Percentiles rank a stretch among this genome's conserved stretches.
Conservation (phyloP, 495 filamentous ascomycete species). For the Neurospora terricola region DNA sequence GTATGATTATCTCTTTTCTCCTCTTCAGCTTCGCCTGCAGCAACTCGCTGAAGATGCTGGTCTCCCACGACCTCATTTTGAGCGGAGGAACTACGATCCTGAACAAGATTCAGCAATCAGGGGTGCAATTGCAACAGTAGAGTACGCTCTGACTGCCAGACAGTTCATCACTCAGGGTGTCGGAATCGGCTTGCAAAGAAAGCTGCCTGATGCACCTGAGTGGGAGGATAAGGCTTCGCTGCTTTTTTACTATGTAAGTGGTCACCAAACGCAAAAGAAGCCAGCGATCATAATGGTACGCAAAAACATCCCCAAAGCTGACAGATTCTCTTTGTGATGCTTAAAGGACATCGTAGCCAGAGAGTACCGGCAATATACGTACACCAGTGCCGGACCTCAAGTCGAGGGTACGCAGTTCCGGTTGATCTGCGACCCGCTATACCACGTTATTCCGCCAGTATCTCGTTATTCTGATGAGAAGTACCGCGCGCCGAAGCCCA, state of each 20-base stretch:
- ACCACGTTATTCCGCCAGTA: neutral
- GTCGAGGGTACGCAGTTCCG: neutral
- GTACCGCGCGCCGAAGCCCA: neutral
- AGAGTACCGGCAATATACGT: neutral
- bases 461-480: neutral
- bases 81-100: too few relatives aligned
- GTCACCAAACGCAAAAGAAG: too few relatives aligned
- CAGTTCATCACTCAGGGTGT: neutral
- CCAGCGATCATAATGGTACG: too few relatives aligned
- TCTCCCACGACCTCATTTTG: too few relatives aligned
- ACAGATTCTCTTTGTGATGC: neutral
- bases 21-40: neutral
- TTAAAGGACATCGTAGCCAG: neutral
- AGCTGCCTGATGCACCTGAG: neutral
- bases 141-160: neutral
- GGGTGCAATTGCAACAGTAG: neutral
- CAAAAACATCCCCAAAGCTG: neutral
- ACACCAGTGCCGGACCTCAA: neutral
- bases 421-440: neutral
- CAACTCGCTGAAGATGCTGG: too few relatives aligned
- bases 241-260: neutral
- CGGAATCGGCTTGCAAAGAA: neutral
- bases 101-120: neutral
- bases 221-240: neutral
- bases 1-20: too few relatives aligned